Evolutionary conservation across 1,284 basidiomycete species (phyloP).

Genomic region (Cutaneotrichosporon dermatis): DNA sequence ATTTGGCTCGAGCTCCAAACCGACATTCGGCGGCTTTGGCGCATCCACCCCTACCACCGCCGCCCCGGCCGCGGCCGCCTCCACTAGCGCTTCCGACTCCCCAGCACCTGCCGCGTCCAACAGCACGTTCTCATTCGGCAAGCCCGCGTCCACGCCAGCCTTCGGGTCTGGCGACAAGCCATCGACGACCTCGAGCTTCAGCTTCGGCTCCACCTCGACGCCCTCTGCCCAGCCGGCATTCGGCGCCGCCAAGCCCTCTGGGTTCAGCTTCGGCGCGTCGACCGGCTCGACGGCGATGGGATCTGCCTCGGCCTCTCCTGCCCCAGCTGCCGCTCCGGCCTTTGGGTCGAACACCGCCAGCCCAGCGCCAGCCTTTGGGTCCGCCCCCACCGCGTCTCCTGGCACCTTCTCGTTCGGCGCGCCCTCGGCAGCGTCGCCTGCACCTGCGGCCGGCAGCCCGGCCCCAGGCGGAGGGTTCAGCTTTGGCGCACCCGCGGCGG

Average conservation of each 20-base stretch:
- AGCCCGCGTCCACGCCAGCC: background rate
- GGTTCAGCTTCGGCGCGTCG: slow-evolving; percentile 9
- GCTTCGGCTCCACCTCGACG: background rate
- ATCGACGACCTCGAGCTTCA: background rate
- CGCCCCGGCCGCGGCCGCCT: background rate
- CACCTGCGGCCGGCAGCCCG: background rate
- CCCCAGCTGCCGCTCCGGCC: no score
- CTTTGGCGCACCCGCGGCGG: background rate
- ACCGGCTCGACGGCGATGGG: background rate
- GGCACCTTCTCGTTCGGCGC: slow-evolving; percentile 5
- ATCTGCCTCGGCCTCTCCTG: no score
- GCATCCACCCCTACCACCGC: background rate
- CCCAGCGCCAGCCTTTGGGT: no score
- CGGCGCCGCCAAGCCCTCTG: no score
- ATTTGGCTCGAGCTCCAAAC: background rate
- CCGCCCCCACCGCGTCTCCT: background rate
- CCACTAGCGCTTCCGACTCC: background rate
- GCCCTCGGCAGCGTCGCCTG: background rate
- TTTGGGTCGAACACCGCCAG: no score
- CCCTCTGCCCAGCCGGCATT: background rate
- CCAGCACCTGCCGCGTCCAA: background rate
- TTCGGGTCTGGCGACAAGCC: background rate
- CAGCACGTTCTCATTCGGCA: background rate
- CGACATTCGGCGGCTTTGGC: background rate
- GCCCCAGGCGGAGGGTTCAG: slow-evolving; percentile 1